Evolutionary conservation across 2,329 filamentous ascomycete genomes (phyloP), one percentile per base, ranked within the genome.

Genomic region (Penicillium capsulatum): DNA sequence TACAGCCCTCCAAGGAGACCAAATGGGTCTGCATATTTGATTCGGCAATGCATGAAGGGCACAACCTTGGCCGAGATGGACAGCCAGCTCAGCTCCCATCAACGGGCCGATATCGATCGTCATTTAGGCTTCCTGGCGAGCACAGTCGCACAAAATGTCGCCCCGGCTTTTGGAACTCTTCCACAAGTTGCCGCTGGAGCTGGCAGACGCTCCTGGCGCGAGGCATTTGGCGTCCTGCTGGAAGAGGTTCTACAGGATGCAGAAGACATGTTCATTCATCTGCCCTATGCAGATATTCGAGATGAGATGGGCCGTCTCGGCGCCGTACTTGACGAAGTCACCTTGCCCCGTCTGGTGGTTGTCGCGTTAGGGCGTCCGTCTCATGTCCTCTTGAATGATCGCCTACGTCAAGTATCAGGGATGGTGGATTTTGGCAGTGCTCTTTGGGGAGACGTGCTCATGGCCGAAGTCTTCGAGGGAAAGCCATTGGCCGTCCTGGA

Each of bases 211-310:
- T 71, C 71, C 3, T 81, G 77, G 77, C 64, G 66, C 37, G 68
- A 73, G 39, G 72, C 71, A 9, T 81, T 80, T 48, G 59, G 70
- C 16, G 51, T 56, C 4, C 65, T 80, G 27, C 61, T 80, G 14
- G 76, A 80, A 53, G 62, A 68, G 8, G 60, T 72, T 7, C 61
- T 81, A 16, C 73, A 74, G 11, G 77, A 80, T 49, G 74, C 70
- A 11, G 77, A 81, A 53, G 76, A 80, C 42, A 73, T 75, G 58
- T 70, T 79, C 9, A 69, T 81, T 48, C 74, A 70, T 41, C 54
- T 80, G 5, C 76, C 76, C 0, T 80, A 79, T 50, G 67, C 72
- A 7, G 69, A 71, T 37, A 72, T 80, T 40, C 69, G 77, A 22
- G 65, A 71, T 41, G 68, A 73, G 37, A 43, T 76, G n/a, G 58